Evolutionary conservation across 2,329 filamentous ascomycete genomes (phyloP).

Genomic region (Aspergillus brunneoviolaceus): DNA sequence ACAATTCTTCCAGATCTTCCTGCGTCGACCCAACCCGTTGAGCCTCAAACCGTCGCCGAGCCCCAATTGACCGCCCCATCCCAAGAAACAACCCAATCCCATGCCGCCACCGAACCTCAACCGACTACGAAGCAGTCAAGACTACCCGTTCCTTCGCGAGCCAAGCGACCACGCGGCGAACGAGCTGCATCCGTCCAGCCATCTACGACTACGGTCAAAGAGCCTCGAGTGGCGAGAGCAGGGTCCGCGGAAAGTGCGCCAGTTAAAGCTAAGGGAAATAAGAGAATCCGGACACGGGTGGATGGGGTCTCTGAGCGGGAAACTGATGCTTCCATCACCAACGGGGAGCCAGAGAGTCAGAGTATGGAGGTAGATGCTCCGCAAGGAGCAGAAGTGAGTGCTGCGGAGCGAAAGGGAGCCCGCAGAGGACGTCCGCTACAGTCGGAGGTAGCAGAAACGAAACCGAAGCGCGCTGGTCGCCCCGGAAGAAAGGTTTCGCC

Average conservation of each 20-base stretch:
- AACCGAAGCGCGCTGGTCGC: conserved; percentile 19
- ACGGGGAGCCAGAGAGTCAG: conserved; percentile 1
- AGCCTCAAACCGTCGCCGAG: background rate
- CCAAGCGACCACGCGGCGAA: conserved; percentile 7
- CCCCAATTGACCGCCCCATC: background rate
- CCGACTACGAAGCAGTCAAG: background rate
- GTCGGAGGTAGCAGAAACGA: conserved; percentile 12
- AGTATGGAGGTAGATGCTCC: conserved; percentile 1
- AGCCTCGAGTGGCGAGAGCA: background rate
- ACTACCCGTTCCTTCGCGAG: background rate
- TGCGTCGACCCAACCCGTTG: background rate
- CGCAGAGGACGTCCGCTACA: conserved; percentile 1
- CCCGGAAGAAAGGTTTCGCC: conserved; percentile 7
- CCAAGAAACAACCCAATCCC: background rate
- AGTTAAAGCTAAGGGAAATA: background rate
- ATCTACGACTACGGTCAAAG: background rate
- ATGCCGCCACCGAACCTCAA: background rate
- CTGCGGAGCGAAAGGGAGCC: background rate
- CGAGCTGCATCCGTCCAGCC: conserved; percentile 7
- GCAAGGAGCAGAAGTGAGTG: background rate
- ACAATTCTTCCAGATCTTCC: background rate
- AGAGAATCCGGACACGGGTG: conserved; percentile 11
- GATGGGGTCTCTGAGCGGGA: conserved; percentile 9
- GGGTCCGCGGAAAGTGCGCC: conserved; percentile 2
- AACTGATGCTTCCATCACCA: background rate